Evolutionary conservation across 371 early-diverging fungal genomes (phyloP).

Genomic region (Mortierella sp.): DNA sequence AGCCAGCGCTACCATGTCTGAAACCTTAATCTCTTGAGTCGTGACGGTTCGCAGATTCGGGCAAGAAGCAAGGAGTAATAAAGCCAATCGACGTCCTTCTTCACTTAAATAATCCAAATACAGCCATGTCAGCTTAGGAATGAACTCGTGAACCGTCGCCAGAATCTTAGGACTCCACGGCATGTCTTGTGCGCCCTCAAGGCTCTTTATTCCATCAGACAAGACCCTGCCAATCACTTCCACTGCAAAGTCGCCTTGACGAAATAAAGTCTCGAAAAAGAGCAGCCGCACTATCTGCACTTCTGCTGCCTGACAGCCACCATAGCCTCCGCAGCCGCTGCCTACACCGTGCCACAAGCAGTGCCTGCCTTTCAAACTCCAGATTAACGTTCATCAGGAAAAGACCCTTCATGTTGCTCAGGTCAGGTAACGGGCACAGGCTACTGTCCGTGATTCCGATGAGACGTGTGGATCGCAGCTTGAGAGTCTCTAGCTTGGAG

Average conservation of each 20-base stretch:
- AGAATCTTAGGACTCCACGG: neutral
- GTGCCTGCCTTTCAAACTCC: neutral
- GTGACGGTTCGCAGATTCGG: neutral
- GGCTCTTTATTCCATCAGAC: neutral
- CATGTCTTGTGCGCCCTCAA: neutral
- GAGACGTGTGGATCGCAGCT: neutral
- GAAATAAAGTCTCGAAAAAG: neutral
- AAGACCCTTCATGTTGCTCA: neutral
- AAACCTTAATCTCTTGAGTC: neutral
- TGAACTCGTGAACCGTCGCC: neutral
- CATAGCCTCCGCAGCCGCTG: neutral
- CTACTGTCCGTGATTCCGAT: neutral
- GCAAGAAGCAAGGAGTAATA: neutral
- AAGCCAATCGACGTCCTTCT: neutral
- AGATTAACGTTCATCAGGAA: neutral
- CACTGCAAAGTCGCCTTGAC: neutral
- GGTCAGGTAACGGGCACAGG: neutral
- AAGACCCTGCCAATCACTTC: neutral
- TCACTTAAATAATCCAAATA: neutral
- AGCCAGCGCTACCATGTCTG: neutral
- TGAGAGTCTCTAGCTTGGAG: neutral
- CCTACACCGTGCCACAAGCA: neutral
- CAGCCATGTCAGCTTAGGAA: neutral
- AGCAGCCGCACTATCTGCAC: neutral
- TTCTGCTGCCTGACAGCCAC: neutral